A percentile compares a stretch with the other conserved stretches of the same genome.
phyloP scores from a whole-genome alignment of 2,329 filamentous ascomycete genomes.

The Nothophoma quercina region DNA sequence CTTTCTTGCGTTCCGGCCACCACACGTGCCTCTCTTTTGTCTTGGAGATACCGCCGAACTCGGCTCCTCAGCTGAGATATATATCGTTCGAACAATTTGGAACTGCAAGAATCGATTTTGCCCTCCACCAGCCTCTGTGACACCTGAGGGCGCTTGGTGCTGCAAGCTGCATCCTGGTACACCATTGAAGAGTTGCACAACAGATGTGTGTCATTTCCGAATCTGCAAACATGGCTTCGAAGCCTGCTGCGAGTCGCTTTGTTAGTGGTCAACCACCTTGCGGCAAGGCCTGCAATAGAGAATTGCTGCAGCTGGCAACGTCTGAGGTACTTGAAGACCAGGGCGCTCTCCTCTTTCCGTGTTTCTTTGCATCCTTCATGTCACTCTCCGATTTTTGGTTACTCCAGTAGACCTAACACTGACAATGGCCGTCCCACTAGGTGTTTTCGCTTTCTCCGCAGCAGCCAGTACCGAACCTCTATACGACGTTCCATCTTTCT shows the following conservation, averaged over 20 bases:
- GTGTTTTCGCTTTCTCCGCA: slow-evolving; percentile 47
- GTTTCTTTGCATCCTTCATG: slow-evolving; percentile 29
- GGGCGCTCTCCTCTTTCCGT: slow-evolving; percentile 35
- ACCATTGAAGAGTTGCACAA: slow-evolving; percentile 43
- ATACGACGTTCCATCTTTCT: slow-evolving; percentile 40
- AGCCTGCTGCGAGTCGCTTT: slow-evolving; percentile 27
- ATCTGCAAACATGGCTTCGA: slow-evolving; percentile 40
- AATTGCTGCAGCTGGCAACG: slow-evolving; percentile 38
- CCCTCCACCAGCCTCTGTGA: slow-evolving; percentile 30
- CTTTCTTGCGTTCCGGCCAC: not conserved
- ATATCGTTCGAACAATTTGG: slow-evolving; percentile 7
- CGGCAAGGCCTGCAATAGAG: slow-evolving; percentile 39
- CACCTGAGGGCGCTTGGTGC: slow-evolving; percentile 32
- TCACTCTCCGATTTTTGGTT: slow-evolving; percentile 4
- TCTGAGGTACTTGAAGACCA: slow-evolving; percentile 44
- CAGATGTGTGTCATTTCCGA: slow-evolving; percentile 42
- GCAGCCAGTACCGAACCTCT: slow-evolving; percentile 46
- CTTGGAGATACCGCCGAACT: slow-evolving; percentile 6
- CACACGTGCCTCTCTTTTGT: slow-evolving; percentile 15
- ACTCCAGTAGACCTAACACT: slow-evolving; percentile 31
- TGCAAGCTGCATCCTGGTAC: slow-evolving; percentile 43
- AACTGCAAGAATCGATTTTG: slow-evolving; percentile 16
- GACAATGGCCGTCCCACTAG: slow-evolving; percentile 51
- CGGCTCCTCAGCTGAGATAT: slow-evolving; percentile 15
- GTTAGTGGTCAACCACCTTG: slow-evolving; percentile 43